These are phyloP conservation scores for Starmerella scarabaei DNA, from an alignment of 805 yeast species.

Conservation along the genomic window DNA sequence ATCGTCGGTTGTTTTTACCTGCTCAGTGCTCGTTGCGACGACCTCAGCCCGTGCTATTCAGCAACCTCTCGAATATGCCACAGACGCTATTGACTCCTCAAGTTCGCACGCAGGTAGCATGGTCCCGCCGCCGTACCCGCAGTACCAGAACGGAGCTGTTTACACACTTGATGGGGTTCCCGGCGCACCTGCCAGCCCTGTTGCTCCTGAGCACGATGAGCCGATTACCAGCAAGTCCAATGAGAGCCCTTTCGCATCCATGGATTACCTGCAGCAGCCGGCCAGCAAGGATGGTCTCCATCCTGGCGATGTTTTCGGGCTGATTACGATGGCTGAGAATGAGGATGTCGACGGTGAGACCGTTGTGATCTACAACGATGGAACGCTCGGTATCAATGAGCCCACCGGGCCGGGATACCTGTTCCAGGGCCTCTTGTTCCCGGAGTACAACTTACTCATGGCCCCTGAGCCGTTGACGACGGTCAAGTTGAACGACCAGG, in stretches of 20 bases:
- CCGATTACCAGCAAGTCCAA: no score
- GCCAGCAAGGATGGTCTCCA: constrained; percentile 3
- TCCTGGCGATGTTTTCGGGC: constrained; percentile 23
- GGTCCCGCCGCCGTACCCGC: background rate
- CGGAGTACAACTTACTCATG: constrained; percentile 21
- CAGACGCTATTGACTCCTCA: no score
- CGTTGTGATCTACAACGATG: constrained; percentile 19
- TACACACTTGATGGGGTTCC: background rate
- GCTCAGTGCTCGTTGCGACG: no score
- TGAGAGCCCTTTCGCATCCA: background rate
- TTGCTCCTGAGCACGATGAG: no score
- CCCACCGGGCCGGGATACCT: constrained; percentile 18
- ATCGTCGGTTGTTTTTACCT: no score
- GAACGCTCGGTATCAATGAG: constrained; percentile 20
- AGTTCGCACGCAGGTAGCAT: no score
- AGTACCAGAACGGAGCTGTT: background rate
- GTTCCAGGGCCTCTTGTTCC: constrained; percentile 20
- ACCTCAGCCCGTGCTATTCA: no score
- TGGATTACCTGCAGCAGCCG: background rate
- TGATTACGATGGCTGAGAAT: constrained; percentile 15
- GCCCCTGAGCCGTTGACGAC: constrained; percentile 23
- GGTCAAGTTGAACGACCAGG: constrained; percentile 18
- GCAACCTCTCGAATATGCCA: no score
- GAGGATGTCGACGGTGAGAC: constrained; percentile 14
- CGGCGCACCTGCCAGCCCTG: no score